Conservation (phyloP, 345 rosid genomes). For the Abelmoschus esculentus region DNA sequence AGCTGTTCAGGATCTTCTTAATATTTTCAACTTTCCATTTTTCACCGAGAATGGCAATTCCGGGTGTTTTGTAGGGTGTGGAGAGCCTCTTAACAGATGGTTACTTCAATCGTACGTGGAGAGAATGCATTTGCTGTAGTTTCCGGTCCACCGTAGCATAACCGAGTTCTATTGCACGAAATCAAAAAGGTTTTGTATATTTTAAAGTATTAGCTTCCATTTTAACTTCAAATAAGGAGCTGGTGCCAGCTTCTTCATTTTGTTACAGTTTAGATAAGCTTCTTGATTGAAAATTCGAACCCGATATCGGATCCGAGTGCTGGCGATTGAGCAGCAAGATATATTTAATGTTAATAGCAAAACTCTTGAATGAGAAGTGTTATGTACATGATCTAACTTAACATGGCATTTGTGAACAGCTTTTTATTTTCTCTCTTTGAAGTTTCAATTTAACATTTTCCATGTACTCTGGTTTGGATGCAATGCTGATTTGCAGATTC, state of each 20-base stretch:
- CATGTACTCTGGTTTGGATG: background rate
- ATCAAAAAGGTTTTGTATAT: conserved; percentile 10
- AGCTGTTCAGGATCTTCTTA: conserved; percentile 68
- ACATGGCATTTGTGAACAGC: background rate
- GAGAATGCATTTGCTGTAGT: conserved; percentile 79
- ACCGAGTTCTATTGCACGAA: conserved; percentile 25
- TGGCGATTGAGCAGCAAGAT: background rate
- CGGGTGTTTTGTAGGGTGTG: conserved; percentile 84
- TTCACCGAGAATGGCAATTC: conserved; percentile 73
- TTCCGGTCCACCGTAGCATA: background rate
- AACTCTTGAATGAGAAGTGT: background rate
- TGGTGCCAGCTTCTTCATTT: background rate
- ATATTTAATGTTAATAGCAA: background rate
- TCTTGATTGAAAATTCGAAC: background rate
- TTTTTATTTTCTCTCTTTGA: background rate
- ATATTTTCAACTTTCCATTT: conserved; percentile 71
- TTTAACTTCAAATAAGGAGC: background rate
- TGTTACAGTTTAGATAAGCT: background rate
- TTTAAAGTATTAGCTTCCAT: background rate
- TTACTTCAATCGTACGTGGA: conserved; percentile 75
- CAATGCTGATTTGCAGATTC: background rate
- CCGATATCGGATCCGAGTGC: background rate
- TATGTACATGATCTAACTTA: background rate
- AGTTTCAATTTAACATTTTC: background rate
- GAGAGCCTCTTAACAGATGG: conserved; percentile 72